Evolutionary conservation across 306 rosid species (phyloP), one percentile per base, ranked within the genome.

Genomic region (Vigna unguiculata): DNA sequence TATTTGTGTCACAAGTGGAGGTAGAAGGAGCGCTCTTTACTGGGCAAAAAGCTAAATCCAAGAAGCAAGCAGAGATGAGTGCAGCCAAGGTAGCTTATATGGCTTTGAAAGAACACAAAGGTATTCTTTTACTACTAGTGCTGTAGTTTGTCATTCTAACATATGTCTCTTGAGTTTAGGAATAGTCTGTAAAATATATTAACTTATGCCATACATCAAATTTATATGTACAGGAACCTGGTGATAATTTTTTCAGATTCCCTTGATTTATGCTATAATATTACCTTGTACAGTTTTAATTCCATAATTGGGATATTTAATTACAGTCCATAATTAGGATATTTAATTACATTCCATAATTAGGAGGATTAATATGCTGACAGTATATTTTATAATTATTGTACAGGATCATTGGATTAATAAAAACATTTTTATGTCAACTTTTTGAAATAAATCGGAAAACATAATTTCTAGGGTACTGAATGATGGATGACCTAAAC

Each of bases 81-180:
- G 99, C 88, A 7, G 99, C 99, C 12, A 89, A 92, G 86, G 85
- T 80, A 62, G 97, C 99, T 21, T 92, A 86, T 80, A 51, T 70
- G 36, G 71, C 78, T 60, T 72, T 95, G 81, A 92, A 74, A 78
- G 88, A 82, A 25, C 59, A 84, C 74, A 80, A 83, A 91, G 86
- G 82, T 86, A 49, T 62, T 69, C 20, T 47, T 78, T 74, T 66
- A 60, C 54, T 61, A 25, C 24, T 62, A 64, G 68, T 54, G 69
- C 48, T 46, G 45, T 32, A 36, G 30, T 62, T 51, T 74, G 12
- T 48, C 45, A 34, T 62, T 40, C 25, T 77, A 60, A 12, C 2
- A 8, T 30, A 20, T 58, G 14, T 71, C 9, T 34, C 36, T 0
- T 0, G n/a, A n/a, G 36, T 32, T 32, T 32, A 32, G 36, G 36